Evolutionary conservation across 371 early-diverging fungal species (phyloP).

Genomic region (Amoeboaphelidium protococcarum): DNA sequence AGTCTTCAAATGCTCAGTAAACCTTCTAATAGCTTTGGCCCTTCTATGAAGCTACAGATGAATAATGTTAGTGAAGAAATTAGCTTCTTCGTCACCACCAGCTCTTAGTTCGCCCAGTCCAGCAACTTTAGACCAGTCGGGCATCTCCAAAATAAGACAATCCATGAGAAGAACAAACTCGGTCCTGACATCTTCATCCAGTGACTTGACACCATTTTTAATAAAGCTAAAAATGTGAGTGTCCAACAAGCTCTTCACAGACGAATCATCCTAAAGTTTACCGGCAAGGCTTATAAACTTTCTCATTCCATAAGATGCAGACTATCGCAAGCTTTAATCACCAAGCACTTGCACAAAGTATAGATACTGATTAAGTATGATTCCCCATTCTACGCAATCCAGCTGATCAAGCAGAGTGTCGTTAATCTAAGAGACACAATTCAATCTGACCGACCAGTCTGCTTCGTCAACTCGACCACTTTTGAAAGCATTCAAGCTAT

Average conservation of each 20-base stretch:
- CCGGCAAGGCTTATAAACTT: neutral
- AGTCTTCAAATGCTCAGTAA: slow-evolving; percentile 19
- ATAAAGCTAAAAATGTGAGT: slow-evolving; percentile 41
- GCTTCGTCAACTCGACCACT: too few species aligned
- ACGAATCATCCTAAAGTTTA: neutral
- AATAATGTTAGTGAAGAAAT: slow-evolving; percentile 64
- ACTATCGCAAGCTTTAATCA: slow-evolving; percentile 4
- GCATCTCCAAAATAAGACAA: slow-evolving; percentile 28
- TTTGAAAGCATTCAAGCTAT: too few species aligned
- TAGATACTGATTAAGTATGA: slow-evolving; percentile 5
- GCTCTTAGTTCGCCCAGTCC: slow-evolving; percentile 36
- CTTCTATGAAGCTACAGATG: slow-evolving; percentile 84
- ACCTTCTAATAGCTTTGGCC: slow-evolving; percentile 41
- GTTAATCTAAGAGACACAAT: too few species aligned
- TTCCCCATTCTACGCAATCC: neutral
- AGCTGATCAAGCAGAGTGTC: too few species aligned
- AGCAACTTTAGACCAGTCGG: slow-evolving; percentile 23
- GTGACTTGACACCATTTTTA: slow-evolving; percentile 33
- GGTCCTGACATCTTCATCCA: slow-evolving; percentile 28
- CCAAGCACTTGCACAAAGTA: slow-evolving; percentile 4
- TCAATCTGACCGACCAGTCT: too few species aligned
- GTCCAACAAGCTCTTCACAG: slow-evolving; percentile 20
- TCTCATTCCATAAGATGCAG: slow-evolving; percentile 14
- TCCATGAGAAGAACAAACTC: slow-evolving; percentile 40
- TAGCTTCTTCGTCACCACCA: slow-evolving; percentile 45